Conservation (phyloP, 192 early-diverging fungal species). For the Rhizoclosmatium globosum region DNA sequence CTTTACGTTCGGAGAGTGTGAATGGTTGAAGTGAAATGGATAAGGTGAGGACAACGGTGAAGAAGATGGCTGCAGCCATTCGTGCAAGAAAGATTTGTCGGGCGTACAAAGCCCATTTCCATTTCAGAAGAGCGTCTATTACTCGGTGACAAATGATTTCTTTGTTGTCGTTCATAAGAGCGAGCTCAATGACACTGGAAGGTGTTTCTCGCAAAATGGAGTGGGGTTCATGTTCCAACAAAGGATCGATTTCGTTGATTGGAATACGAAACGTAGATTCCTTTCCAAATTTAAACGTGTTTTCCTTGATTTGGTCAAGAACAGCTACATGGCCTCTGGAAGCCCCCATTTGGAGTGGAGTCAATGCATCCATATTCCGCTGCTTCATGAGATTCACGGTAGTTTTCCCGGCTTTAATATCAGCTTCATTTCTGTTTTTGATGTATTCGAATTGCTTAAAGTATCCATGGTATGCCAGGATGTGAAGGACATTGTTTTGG, state of each 20-base stretch:
- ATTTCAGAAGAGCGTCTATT: constrained; percentile 28
- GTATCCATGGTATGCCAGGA: constrained; percentile 37
- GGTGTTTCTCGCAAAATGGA: not conserved
- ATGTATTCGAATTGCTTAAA: constrained; percentile 4
- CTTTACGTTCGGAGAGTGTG: not conserved
- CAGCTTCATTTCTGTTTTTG: not conserved
- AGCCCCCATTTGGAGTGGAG: constrained; percentile 28
- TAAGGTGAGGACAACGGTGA: constrained; percentile 1
- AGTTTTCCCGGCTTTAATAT: not conserved
- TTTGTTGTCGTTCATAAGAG: constrained; percentile 35
- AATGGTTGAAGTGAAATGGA: constrained; percentile 25
- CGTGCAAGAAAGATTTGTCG: constrained; percentile 25
- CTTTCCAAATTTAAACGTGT: constrained; percentile 16
- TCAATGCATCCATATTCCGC: constrained; percentile 26
- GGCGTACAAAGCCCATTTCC: constrained; percentile 43
- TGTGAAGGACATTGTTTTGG: constrained; percentile 45
- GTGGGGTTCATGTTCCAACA: constrained; percentile 4
- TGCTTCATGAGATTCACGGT: constrained; percentile 6
- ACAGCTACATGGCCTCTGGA: not conserved
- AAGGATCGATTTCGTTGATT: constrained; percentile 25
- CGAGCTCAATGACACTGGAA: constrained; percentile 18
- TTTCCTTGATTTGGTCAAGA: constrained; percentile 16
- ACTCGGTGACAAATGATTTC: constrained; percentile 31
- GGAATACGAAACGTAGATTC: constrained; percentile 26
- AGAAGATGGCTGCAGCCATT: not conserved